Conservation (phyloP, 2,329 filamentous ascomycete species). For the Talaromyces sp. region DNA sequence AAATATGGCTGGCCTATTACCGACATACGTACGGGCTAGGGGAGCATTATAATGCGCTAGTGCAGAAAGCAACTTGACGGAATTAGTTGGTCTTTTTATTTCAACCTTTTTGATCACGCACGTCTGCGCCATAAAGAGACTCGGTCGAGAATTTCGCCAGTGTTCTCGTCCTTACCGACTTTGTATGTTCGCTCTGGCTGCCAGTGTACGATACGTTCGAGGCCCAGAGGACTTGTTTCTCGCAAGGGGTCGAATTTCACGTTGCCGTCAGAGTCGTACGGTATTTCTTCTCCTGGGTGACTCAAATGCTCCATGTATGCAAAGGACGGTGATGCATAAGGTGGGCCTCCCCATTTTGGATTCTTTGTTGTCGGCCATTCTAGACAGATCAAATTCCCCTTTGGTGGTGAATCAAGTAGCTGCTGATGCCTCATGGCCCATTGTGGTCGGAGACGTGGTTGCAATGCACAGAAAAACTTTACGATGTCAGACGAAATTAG, state of each 20-base stretch:
- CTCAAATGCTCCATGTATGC: constrained; percentile 68
- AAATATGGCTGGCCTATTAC: constrained; percentile 92
- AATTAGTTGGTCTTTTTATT: neutral
- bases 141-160: constrained; percentile 36
- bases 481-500: constrained; percentile 1
- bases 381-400: constrained; percentile 57
- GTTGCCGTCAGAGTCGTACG: constrained; percentile 53
- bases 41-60: constrained; percentile 93
- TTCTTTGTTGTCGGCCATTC: constrained; percentile 75
- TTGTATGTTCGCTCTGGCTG: constrained; percentile 53
- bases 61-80: constrained; percentile 34
- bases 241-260: constrained; percentile 45
- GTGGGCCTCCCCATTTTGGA: constrained; percentile 61
- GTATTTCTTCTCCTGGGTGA: constrained; percentile 61
- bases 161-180: constrained; percentile 42
- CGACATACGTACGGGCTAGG: constrained; percentile 88
- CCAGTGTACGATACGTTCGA: constrained; percentile 50
- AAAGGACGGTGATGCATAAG: constrained; percentile 63
- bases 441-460: constrained; percentile 47
- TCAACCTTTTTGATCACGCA: neutral
- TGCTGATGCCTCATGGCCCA: constrained; percentile 54
- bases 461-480: constrained; percentile 58
- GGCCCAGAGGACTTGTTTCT: constrained; percentile 32
- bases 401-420: constrained; percentile 44
- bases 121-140: constrained; percentile 40